Conservation (phyloP, 257 asterid species). For the Handroanthus guayacan region DNA sequence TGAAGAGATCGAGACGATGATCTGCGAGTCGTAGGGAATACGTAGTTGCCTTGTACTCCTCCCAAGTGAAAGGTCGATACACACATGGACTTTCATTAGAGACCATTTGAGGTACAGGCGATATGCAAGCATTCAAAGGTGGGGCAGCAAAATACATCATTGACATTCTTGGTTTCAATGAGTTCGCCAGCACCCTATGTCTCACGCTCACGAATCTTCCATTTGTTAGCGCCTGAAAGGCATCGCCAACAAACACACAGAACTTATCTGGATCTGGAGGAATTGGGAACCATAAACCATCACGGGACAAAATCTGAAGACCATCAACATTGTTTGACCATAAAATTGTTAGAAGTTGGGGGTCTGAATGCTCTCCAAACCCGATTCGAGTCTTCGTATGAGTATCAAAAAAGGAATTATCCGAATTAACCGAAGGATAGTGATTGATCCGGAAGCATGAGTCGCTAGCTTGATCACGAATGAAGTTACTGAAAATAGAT, state of each 20-base stretch:
- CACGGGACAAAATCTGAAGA: constrained; percentile 61
- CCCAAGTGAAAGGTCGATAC: constrained; percentile 74
- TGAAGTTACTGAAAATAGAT: constrained; percentile 57
- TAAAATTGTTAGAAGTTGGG: constrained; percentile 74
- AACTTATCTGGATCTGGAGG: constrained; percentile 64
- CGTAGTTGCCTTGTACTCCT: constrained; percentile 57
- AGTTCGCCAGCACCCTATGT: constrained; percentile 63
- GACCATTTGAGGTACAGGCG: constrained; percentile 46
- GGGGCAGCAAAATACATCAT: constrained; percentile 84
- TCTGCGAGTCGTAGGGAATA: constrained; percentile 61
- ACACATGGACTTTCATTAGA: constrained; percentile 25
- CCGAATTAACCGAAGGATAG: constrained; percentile 52
- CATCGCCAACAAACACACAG: constrained; percentile 74
- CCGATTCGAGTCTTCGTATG: constrained; percentile 54
- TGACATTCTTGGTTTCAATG: constrained; percentile 61
- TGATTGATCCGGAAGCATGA: constrained; percentile 82
- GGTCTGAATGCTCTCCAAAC: constrained; percentile 87
- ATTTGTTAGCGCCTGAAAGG: constrained; percentile 70
- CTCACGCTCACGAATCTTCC: constrained; percentile 73
- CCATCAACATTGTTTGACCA: constrained; percentile 76
- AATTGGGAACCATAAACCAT: constrained; percentile 68
- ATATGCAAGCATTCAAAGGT: constrained; percentile 45
- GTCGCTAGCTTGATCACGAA: constrained; percentile 59
- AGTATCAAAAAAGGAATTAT: neutral
- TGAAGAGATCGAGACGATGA: constrained; percentile 67